Evolutionary conservation across 345 rosid species (phyloP).

Genomic region (Gossypium bickii): DNA sequence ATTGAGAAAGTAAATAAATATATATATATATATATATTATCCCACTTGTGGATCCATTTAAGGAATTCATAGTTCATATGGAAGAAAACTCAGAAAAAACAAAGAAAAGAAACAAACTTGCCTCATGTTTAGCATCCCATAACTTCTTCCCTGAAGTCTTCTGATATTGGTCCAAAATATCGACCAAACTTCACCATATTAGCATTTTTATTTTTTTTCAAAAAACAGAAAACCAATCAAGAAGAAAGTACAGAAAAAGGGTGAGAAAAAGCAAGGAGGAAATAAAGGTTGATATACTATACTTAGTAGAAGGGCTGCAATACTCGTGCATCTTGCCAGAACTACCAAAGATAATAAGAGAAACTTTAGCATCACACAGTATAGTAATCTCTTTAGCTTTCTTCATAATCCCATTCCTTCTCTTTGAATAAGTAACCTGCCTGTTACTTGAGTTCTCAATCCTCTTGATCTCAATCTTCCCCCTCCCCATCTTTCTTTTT

Average conservation of each 20-base stretch:
- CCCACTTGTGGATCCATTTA: slow-evolving; percentile 48
- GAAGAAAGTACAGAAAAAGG: neutral
- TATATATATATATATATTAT: too few relatives aligned
- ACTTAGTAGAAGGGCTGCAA: slow-evolving; percentile 62
- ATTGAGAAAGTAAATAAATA: too few relatives aligned
- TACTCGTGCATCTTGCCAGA: slow-evolving; percentile 66
- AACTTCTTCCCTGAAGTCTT: slow-evolving; percentile 68
- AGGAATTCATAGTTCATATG: slow-evolving; percentile 32
- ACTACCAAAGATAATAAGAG: slow-evolving; percentile 57
- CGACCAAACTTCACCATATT: slow-evolving; percentile 44
- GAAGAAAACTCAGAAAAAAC: neutral
- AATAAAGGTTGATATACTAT: slow-evolving; percentile 1
- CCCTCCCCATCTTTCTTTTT: slow-evolving; percentile 58
- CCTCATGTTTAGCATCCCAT: slow-evolving; percentile 99
- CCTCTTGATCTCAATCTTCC: slow-evolving; percentile 48
- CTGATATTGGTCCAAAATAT: slow-evolving; percentile 74
- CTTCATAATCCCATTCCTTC: slow-evolving; percentile 66
- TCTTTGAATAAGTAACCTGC: slow-evolving; percentile 74
- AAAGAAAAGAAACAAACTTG: slow-evolving; percentile 21
- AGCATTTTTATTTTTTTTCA: neutral
- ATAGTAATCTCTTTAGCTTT: slow-evolving; percentile 76
- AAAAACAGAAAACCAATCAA: neutral
- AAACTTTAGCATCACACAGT: slow-evolving; percentile 76
- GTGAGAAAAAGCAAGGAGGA: neutral
- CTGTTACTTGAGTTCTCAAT: slow-evolving; percentile 74